A percentile compares a stretch with the other conserved stretches of the same genome.
These are phyloP conservation scores for Baorangia bicolor DNA, from an alignment of 768 basidiomycete genomes.

Conservation along the genomic window DNA sequence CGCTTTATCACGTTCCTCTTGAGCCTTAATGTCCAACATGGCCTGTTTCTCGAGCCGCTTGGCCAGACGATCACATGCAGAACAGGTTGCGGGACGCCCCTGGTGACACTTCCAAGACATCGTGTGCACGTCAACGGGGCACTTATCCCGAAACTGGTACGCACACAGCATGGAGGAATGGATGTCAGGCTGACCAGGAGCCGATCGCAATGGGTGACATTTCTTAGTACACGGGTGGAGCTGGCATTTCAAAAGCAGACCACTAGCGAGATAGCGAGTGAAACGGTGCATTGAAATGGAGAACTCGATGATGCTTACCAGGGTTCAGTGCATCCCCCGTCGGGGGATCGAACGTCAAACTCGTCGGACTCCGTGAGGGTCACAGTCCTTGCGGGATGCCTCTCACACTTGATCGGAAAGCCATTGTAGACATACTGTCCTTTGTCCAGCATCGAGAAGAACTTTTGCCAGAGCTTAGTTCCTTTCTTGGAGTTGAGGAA, in stretches of 20 bases:
- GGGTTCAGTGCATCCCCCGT: constrained; percentile 60
- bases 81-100: constrained; percentile 39
- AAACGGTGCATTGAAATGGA: background rate
- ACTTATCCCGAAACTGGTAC: constrained; percentile 36
- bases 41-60: constrained; percentile 43
- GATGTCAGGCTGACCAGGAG: constrained; percentile 36
- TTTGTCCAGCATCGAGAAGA: constrained; percentile 45
- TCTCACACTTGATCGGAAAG: constrained; percentile 57
- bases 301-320: constrained; percentile 44
- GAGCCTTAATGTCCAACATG: constrained; percentile 38
- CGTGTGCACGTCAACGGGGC: constrained; percentile 43
- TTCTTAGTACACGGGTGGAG: constrained; percentile 56
- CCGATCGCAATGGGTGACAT: constrained; percentile 57
- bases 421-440: constrained; percentile 55
- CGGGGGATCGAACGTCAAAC: constrained; percentile 55
- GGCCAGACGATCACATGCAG: constrained; percentile 43
- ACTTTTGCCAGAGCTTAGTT: constrained; percentile 45
- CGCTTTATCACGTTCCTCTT: constrained; percentile 47
- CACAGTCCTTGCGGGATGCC: constrained; percentile 44
- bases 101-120: constrained; percentile 47
- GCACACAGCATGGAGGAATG: constrained; percentile 42
- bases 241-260: constrained; percentile 13
- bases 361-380: constrained; percentile 41
- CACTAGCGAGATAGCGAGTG: constrained; percentile 6
- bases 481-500: constrained; percentile 58